phyloP scores from a whole-genome alignment of 768 basidiomycete genomes.

The Lyophyllum atratum region DNA sequence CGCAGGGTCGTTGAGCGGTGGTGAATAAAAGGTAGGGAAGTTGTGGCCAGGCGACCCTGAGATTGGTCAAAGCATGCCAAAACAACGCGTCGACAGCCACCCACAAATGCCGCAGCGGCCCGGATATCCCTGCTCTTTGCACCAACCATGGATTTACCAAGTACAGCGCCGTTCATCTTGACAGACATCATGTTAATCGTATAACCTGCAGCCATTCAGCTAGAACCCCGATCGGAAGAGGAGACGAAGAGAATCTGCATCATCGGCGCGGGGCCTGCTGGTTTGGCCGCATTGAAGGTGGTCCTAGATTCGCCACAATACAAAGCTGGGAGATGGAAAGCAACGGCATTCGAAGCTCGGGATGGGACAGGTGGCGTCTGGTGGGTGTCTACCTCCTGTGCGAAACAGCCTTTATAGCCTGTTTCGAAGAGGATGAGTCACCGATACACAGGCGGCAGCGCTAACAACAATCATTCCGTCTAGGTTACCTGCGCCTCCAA shows the following conservation, averaged over 20 bases:
- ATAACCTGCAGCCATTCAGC: conserved; percentile 12
- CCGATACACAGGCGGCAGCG: too few relatives aligned
- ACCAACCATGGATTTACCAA: conserved; percentile 12
- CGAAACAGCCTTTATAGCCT: too few relatives aligned
- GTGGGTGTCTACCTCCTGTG: conserved; percentile 46
- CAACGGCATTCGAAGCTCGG: conserved; percentile 64
- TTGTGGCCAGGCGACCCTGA: background rate
- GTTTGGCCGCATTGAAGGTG: conserved; percentile 69
- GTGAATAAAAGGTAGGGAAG: background rate
- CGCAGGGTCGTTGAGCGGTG: background rate
- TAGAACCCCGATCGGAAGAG: background rate
- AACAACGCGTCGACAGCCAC: conserved; percentile 10
- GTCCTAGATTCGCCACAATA: conserved; percentile 60
- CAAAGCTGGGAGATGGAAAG: conserved; percentile 62
- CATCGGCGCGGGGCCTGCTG: conserved; percentile 77
- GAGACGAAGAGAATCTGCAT: conserved; percentile 52
- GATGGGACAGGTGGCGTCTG: conserved; percentile 76
- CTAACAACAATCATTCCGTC: background rate
- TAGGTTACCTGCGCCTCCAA: conserved; percentile 60
- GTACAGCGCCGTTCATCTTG: background rate
- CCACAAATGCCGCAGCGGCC: background rate
- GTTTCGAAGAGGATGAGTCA: too few relatives aligned
- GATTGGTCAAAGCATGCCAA: background rate
- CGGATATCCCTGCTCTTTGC: background rate
- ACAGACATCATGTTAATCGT: background rate